phyloP scores from a whole-genome alignment of 75 land plant species.

The Gnetum montanum region DNA sequence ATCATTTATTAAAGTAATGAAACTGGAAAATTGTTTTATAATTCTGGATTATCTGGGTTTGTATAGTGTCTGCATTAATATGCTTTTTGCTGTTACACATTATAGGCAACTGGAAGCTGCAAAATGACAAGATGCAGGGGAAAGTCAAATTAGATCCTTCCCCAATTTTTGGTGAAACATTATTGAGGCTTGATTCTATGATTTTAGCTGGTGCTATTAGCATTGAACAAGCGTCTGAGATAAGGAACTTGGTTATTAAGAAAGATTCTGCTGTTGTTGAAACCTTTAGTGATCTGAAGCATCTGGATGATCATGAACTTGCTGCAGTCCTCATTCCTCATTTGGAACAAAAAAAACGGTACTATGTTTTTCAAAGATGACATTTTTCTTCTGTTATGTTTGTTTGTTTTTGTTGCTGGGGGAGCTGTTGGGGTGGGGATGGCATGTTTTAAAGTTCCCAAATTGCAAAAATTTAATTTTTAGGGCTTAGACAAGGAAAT shows the following conservation, averaged over 20 bases:
- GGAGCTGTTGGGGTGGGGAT: not conserved
- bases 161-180: conserved; percentile 14
- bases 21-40: too few relatives aligned
- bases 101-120: conserved; percentile 3
- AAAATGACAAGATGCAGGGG: not conserved
- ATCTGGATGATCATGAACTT: conserved; percentile 16
- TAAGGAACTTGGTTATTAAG: conserved; percentile 14
- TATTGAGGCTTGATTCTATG: conserved; percentile 26
- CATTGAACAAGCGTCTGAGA: conserved; percentile 14
- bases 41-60: too few relatives aligned
- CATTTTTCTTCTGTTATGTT: not conserved
- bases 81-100: not conserved
- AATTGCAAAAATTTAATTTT: too few relatives aligned
- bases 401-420: not conserved
- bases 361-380: too few relatives aligned
- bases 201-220: conserved; percentile 13
- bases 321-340: conserved; percentile 21
- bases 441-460: not conserved
- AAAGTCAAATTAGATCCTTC: conserved; percentile 6
- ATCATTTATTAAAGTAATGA: too few relatives aligned
- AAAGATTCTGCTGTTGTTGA: conserved; percentile 23
- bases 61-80: not conserved
- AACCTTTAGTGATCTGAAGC: conserved; percentile 12
- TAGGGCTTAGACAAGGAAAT: too few relatives aligned
- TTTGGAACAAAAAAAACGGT: conserved; percentile 6